Conservation (phyloP, 116 monocot genomes). For the Thalassia testudinum region DNA sequence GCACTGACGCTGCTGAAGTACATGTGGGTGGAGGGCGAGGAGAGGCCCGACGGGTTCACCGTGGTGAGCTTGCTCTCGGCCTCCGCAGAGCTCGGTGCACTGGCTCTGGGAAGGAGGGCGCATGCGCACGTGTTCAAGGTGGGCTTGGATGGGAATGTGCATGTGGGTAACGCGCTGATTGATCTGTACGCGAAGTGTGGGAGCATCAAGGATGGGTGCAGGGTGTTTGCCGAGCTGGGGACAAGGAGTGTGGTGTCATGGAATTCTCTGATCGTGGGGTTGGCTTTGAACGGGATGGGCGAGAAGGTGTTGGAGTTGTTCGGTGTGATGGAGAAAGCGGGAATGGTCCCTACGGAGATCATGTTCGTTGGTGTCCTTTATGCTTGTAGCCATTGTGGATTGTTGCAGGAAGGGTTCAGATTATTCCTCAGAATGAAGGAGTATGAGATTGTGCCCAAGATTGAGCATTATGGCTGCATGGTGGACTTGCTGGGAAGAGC, state of each 20-base stretch:
- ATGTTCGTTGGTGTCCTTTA: constrained; percentile 55
- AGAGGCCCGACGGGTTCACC: constrained; percentile 41
- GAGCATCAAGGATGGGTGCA: constrained; percentile 11
- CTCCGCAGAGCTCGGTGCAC: constrained; percentile 42
- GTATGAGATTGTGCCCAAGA: constrained; percentile 40
- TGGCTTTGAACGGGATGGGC: constrained; percentile 45
- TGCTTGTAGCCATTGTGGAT: constrained; percentile 72
- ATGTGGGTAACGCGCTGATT: constrained; percentile 50
- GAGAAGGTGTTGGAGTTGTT: constrained; percentile 40
- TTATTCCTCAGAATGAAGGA: constrained; percentile 38
- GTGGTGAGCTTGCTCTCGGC: constrained; percentile 56
- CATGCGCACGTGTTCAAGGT: constrained; percentile 32
- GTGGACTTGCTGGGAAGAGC: constrained; percentile 56
- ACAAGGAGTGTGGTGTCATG: constrained; percentile 42
- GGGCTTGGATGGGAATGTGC: constrained; percentile 24
- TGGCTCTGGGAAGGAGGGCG: constrained; percentile 33
- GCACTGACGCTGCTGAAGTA: constrained; percentile 29
- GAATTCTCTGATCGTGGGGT: constrained; percentile 49
- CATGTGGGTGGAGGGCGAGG: constrained; percentile 6
- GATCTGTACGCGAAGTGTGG: constrained; percentile 72
- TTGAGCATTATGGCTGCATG: constrained; percentile 74
- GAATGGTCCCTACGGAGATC: constrained; percentile 42
- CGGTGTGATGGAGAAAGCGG: constrained; percentile 25
- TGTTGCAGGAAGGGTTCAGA: constrained; percentile 42
- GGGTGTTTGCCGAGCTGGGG: constrained; percentile 54